Conservation (phyloP, 345 rosid species). For the Raphanus sativus region DNA sequence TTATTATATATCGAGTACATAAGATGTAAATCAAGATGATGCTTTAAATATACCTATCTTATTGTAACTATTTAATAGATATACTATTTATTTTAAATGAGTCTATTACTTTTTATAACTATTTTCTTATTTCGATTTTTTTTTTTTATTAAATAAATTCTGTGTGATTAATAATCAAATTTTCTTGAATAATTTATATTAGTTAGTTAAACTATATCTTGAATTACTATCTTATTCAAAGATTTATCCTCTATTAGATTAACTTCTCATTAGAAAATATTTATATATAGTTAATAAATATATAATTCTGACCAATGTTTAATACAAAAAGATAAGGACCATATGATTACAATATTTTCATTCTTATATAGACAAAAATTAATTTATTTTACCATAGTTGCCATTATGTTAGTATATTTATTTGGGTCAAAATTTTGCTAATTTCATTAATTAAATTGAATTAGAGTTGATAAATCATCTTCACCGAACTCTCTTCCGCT, state of each 20-base stretch:
- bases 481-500: constrained; percentile 18
- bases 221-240: no score
- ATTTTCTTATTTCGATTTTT: no score
- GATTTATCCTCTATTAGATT: no score
- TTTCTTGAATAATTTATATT: no score
- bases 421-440: neutral
- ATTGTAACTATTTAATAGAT: no score
- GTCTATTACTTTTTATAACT: no score
- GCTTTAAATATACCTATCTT: no score
- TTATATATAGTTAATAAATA: neutral
- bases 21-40: neutral
- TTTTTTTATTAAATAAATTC: no score
- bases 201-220: no score
- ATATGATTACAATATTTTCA: neutral
- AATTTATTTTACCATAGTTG: neutral
- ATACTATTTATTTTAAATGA: no score
- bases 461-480: constrained; percentile 14
- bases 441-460: neutral
- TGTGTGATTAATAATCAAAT: no score
- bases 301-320: neutral
- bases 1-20: neutral
- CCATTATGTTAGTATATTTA: neutral
- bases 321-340: neutral
- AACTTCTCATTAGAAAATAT: no score
- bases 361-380: neutral